A percentile compares a stretch with the other conserved stretches of the same genome.
phyloP scores from a whole-genome alignment of 495 filamentous ascomycete species.

The Trichoderma reesei region DNA sequence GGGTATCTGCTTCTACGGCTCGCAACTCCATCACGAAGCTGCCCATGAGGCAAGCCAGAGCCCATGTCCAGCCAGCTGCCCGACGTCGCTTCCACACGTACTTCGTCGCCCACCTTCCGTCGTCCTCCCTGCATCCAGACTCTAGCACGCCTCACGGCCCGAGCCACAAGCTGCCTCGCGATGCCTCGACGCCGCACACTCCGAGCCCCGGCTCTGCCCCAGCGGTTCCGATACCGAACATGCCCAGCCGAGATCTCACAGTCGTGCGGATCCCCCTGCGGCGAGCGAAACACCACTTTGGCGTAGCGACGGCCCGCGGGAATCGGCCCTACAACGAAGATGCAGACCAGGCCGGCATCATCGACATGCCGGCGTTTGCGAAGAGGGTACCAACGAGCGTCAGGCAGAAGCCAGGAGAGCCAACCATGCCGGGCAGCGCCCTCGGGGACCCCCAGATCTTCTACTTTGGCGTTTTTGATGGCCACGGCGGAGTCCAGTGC shows the following conservation, averaged over 20 bases:
- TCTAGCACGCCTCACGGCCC: slow-evolving; percentile 50
- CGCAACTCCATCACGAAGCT: not conserved
- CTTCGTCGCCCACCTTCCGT: slow-evolving; percentile 91
- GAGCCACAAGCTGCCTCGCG: slow-evolving; percentile 73
- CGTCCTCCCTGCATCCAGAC: slow-evolving; percentile 87
- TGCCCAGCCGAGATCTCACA: slow-evolving; percentile 67
- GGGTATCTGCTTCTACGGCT: too few species aligned
- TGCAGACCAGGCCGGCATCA: slow-evolving; percentile 85
- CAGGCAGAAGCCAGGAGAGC: slow-evolving; percentile 37
- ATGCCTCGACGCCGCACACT: slow-evolving; percentile 72
- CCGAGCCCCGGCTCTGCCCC: slow-evolving; percentile 41
- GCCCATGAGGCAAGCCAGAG: not conserved
- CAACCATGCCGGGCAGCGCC: slow-evolving; percentile 57
- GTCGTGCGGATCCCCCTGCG: slow-evolving; percentile 96
- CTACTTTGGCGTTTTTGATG: slow-evolving; percentile 94
- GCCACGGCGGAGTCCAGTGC: slow-evolving; percentile 86
- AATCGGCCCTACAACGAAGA: slow-evolving; percentile 86
- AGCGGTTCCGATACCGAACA: slow-evolving; percentile 45
- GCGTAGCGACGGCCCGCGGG: slow-evolving; percentile 67
- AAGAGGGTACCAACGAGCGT: slow-evolving; percentile 66
- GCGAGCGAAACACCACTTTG: slow-evolving; percentile 94
- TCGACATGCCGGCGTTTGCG: slow-evolving; percentile 85
- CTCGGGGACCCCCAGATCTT: slow-evolving; percentile 91
- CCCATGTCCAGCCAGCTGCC: not conserved
- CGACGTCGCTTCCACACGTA: slow-evolving; percentile 77